Percentiles rank a stretch among this genome's conserved stretches.
Conservation (phyloP, 306 rosid species). For the Spatholobus suberectus region DNA sequence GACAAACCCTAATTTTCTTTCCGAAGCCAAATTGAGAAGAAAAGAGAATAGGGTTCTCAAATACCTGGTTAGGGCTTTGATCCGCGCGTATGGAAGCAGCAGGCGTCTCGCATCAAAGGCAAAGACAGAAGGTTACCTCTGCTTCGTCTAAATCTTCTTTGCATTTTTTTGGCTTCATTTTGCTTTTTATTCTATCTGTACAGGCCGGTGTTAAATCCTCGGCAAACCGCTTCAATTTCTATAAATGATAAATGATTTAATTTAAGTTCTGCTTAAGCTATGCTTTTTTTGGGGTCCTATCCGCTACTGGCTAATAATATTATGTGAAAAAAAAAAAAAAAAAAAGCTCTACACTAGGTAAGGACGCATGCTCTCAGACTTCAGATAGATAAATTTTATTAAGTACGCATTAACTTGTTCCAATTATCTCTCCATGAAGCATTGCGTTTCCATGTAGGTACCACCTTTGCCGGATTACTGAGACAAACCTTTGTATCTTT, state of each 20-base stretch:
- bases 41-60: not conserved
- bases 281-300: not conserved
- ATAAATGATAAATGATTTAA: not conserved
- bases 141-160: not conserved
- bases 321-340: not conserved
- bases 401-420: not conserved
- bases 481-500: constrained; percentile 1
- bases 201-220: not conserved
- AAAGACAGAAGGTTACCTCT: not conserved
- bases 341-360: not conserved
- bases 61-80: constrained; percentile 13
- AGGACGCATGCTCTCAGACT: not conserved
- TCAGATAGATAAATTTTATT: not conserved
- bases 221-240: not conserved
- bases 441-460: constrained; percentile 24
- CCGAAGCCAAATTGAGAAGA: not conserved
- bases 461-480: constrained; percentile 25
- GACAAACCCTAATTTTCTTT: constrained; percentile 17
- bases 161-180: not conserved
- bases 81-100: not conserved
- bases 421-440: constrained; percentile 24
- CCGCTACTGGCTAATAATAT: not conserved
- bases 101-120: not conserved
- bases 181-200: not conserved
- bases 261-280: constrained; percentile 11